phyloP scores from a whole-genome alignment of 2,329 filamentous ascomycete genomes.

The Huntiella abstrusa region DNA sequence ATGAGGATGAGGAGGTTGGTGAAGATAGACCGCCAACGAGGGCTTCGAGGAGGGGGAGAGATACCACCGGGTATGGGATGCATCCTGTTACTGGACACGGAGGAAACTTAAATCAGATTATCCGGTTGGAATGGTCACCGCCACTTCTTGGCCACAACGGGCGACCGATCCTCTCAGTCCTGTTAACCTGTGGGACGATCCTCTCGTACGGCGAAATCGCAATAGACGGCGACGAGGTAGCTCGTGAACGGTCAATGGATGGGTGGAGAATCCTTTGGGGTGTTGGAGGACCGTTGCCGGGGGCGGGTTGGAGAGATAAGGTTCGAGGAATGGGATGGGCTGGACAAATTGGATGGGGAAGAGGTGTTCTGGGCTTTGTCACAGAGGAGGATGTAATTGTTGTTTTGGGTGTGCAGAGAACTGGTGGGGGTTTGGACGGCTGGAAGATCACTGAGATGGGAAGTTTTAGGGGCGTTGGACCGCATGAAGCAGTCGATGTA shows the following conservation, averaged over 20 bases:
- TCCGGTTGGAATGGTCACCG: slow-evolving; percentile 38
- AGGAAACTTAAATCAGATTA: slow-evolving; percentile 33
- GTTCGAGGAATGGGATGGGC: slow-evolving; percentile 37
- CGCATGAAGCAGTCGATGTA: slow-evolving; percentile 15
- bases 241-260: slow-evolving; percentile 23
- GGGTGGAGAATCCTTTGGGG: slow-evolving; percentile 38
- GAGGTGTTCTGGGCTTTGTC: slow-evolving; percentile 30
- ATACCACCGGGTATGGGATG: slow-evolving; percentile 25
- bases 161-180: slow-evolving; percentile 30
- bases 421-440: slow-evolving; percentile 13
- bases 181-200: slow-evolving; percentile 31
- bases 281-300: slow-evolving; percentile 30
- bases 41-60: slow-evolving; percentile 12
- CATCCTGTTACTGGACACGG: slow-evolving; percentile 29
- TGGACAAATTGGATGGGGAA: slow-evolving; percentile 21
- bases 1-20: slow-evolving; percentile 13
- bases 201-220: slow-evolving; percentile 30
- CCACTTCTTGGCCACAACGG: slow-evolving; percentile 34
- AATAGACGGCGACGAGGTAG: slow-evolving; percentile 13
- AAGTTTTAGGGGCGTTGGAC: slow-evolving; percentile 25
- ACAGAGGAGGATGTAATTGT: slow-evolving; percentile 32
- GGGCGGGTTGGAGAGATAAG: slow-evolving; percentile 20
- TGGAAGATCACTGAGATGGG: slow-evolving; percentile 34
- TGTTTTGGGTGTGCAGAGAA: slow-evolving; percentile 28
- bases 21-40: slow-evolving; percentile 16